Base-by-base conservation (phyloP, 352 stramenopile genomes). In the Globisporangium parvum region DNA sequence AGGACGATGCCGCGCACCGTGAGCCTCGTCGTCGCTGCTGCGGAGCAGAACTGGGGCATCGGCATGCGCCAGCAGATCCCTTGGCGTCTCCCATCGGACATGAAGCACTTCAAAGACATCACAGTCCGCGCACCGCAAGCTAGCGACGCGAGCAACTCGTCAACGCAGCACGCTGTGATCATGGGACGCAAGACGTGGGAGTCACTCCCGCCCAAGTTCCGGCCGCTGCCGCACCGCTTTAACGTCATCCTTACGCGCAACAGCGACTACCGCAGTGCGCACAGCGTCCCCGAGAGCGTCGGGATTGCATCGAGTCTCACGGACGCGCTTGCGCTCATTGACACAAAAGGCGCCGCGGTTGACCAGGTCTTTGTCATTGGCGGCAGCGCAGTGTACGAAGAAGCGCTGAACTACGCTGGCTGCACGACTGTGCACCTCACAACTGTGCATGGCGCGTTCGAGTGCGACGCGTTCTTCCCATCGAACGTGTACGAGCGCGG, bases 171-270 rank as follows among this genome's bases (percentile, higher is more conserved):
- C 80, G 98, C 96, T 0, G 97, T 99, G 35, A 97, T 99, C 69
- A 99, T 99, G 97, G 98, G 98, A 17, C 91, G 97, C 46, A 99
- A 99, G 75, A 99, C 98, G 18, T 99, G 96, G 95, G 91, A 99
- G 58, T 99, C 94, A 56, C 96, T 99, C 51, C 97, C 97, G 6
- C 41, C 79, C 42, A 98, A 97, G 66, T 98, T 98, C 59, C 87
- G 96, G 3, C 98, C 98, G 12, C 73, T 99, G 40, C 77, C 81
- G 26, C 91, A 94, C 47, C 89, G 98, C 21, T 81, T 94, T 53
- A 99, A 99, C 70, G 83, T 99, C 26, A 80, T 99, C 5, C 76
- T 99, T 26, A 97, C 87, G 35, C 77, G 87, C 21, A 93, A 97
- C 52, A 49, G 61, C 3, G 63, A 55, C 15, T 90, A 80, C 49